A percentile compares a stretch with the other conserved stretches of the same genome.
Evolutionary conservation across 306 rosid species (phyloP).

Genomic region (Erythrophleum fordii): DNA sequence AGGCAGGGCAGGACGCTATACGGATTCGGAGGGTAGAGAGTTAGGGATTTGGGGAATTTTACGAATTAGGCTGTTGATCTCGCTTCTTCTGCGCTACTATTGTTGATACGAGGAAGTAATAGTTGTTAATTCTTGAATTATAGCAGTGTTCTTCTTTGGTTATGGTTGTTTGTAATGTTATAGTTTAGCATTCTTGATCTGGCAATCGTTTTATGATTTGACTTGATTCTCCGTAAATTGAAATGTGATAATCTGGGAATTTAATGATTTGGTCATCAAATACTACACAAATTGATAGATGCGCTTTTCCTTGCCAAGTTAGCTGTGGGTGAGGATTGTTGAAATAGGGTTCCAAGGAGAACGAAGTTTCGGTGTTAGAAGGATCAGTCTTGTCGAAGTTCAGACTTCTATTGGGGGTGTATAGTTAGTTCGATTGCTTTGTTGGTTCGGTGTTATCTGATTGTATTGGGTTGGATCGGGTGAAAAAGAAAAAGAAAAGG

Average conservation of each 20-base stretch:
- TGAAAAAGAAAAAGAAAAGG: too few species aligned
- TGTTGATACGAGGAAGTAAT: slow-evolving; percentile 30
- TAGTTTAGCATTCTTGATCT: not conserved
- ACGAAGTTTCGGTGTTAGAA: too few species aligned
- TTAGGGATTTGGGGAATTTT: not conserved
- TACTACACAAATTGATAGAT: not conserved
- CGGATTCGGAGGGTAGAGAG: slow-evolving; percentile 55
- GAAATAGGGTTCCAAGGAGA: too few species aligned
- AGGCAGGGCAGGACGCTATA: slow-evolving; percentile 70
- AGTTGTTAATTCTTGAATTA: not conserved
- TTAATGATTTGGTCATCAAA: not conserved
- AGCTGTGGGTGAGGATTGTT: too few species aligned
- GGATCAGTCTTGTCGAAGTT: too few species aligned
- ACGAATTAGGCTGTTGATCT: not conserved
- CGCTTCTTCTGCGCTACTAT: not conserved
- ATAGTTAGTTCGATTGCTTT: too few species aligned
- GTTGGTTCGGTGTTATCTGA: too few species aligned
- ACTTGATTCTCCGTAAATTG: not conserved
- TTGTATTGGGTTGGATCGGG: too few species aligned
- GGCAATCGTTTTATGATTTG: not conserved
- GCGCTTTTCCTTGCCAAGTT: too few species aligned
- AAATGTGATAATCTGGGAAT: not conserved
- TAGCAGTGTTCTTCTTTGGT: not conserved
- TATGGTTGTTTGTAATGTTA: not conserved
- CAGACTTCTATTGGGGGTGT: too few species aligned